Evolutionary conservation across 2,329 filamentous ascomycete genomes (phyloP), one percentile per base, ranked within the genome.

Genomic region (Mycosphaerella sp.): DNA sequence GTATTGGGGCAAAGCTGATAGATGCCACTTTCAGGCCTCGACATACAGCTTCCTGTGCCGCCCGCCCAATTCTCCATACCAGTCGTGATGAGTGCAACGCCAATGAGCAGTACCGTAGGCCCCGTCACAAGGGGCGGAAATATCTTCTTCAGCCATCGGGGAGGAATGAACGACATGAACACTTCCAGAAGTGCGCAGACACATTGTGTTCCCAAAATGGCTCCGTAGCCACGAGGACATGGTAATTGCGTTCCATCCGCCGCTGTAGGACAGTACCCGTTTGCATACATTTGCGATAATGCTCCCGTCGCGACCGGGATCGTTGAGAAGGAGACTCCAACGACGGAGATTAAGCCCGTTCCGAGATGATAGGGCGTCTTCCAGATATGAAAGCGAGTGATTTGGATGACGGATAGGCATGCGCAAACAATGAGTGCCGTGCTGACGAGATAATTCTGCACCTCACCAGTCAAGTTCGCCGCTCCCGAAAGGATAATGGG

Each of bases 51-150:
- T 58, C 87, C 86, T 40, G 78, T 81, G 32, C 88, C 87, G 14
- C 88, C 88, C 50, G 86, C 85, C 88, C 88, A 92, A 71, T 85
- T 80, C 68, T 85, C 72, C 71, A 92, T 87, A 10, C 85, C 88
- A 34, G 80, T 83, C 60, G 81, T 69, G 62, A 92, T 84, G 51
- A 93, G 76, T 52, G 80, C 80, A 42, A 91, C 80, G 36, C 88
- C 88, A 56, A 93, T 91, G 29, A 87, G 75, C 58, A 84, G 75
- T 39, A 87, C 80, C 0, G 84, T 83, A 2, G 82, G 82, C 2
- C 84, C 84, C 1, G 84, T 87, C 43, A 87, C 82, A 8, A 93
- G 81, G 4, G 88, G 88, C 6, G 88, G 88, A 67, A 92, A 90
- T 62, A 91, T 80, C 64, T 80, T 81, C 62, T 89, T 80, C 42